Evolutionary conservation across 2,329 filamentous ascomycete species (phyloP), one percentile per base, ranked within the genome.

Genomic region (Phoma sp.): DNA sequence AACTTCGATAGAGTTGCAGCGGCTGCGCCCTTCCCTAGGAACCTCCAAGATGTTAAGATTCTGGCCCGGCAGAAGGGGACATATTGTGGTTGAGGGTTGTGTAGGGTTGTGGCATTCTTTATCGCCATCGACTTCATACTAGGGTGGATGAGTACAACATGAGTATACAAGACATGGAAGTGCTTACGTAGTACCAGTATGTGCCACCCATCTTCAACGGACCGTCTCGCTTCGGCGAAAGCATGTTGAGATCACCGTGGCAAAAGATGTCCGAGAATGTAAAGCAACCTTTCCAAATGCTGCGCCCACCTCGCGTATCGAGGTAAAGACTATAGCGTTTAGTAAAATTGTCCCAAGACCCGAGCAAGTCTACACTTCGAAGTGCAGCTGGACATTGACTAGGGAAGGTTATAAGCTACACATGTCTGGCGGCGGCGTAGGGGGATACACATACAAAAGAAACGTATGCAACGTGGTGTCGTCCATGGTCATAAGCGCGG

Each of bases 311-410:
- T 70, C 89, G 86, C 60, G 78, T 79, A 77, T 98, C 93, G 65
- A 87, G 85, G 72, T 93, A 86, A 87, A 98, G 92, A 40, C 80
- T 80, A 79, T 96, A 93, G 44, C 86, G 80, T 69, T 83, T 86
- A 57, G 83, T 81, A 77, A 97, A 97, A 79, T 96, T 96, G 79
- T 97, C 93, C 93, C 93, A 98, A 60, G 92, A 96, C 59, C 93
- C 93, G 65, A 95, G 82, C 40, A 97, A 83, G 69, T 90, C 86
- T 62, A 97, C 90, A 39, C 88, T 88, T 59, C 82, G 81, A 59
- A 86, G 82, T 46, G 83, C 67, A 57, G 61, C 57, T 11, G 72
- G 71, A 51, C 67, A 71, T 55, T 74, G 69, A 64, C 73, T 75
- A 57, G 36, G 48, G 45, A 58, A 55, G 29, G 27, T 49, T 56